Base-by-base conservation (phyloP, 2,329 filamentous ascomycete species). In the Aspergillus chevalieri region DNA sequence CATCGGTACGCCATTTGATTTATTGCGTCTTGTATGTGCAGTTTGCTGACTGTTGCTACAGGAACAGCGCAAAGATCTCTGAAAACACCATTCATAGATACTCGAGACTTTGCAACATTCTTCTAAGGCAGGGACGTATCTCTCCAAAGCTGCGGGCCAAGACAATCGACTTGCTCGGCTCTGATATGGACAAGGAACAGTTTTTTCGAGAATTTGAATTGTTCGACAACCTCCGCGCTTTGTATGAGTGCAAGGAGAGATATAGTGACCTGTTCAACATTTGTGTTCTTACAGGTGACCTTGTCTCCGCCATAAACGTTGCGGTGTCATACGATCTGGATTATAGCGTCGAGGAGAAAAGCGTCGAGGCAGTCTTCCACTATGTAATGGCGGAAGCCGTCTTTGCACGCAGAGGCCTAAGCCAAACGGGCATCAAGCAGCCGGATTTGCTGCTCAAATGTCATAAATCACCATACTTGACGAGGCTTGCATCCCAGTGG, bases 61-160 rank as follows among this genome's bases (percentile, higher is more conserved):
- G 10, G 56, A 55, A 45, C 55, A 60, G 22, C 63, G 54, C 41
- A 51, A 58, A 8, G 53, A 55, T 28, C 59, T 60, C 41, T 9
- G n/a, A 39, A n/a, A 24, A 39, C 14, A 43, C 43, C 24, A 39
- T 49, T 3, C 21, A 43, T 19, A 47, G 55, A 10, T 56, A 57
- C 38, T 54, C 55, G 6, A 49, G 55, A 33, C 48, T 57, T 4
- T 57, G 55, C 50, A 57, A 57, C 30, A 57, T 57, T 19, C 36
- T 57, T 14, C 43, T 57, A 6, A 57, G 43, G 21, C 55, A 57
- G 26, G 52, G 53, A n/a, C 55, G 55, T 9, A 47, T 57, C n/a
- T 57, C 55, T 8, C 15, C 48, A 21, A 38, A 52, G 9, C 21
- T 57, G 49, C 47, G 52, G 14, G 48, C 10, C 5, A 44, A 46